Evolutionary conservation across 2,329 filamentous ascomycete genomes (phyloP), one percentile per base, ranked within the genome.

Genomic region (Aspergillus neoniger): DNA sequence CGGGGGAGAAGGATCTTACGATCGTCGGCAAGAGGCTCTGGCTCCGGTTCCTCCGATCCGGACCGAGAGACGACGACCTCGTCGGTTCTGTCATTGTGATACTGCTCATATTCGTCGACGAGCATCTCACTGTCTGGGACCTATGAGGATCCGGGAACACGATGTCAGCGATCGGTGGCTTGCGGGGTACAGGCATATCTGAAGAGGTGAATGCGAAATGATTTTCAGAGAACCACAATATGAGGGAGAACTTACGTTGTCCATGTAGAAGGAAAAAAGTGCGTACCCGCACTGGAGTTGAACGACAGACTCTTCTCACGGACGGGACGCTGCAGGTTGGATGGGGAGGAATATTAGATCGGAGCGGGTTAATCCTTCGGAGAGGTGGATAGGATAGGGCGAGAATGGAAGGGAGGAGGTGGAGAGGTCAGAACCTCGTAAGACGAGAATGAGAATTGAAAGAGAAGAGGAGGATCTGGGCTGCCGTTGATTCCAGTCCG

Each of bases 61-160:
- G 85, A 82, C 62, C 83, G 83, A 48, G 84, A 83, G 69, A 88
- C 86, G 72, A 87, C 85, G 72, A 86, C 84, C 63, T 87, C 85
- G 71, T 86, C 79, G 61, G 82, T 81, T 74, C 86, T 85, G 72
- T 87, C 85, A 77, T 87, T 84, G 72, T 82, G 85, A 71, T 86
- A 85, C 64, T 83, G 78, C 57, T 81, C 80, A 65, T 80, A 79
- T 62, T 80, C 78, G 69, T 88, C 85, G 68, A 88, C 81, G 74
- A 87, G 79, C 83, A 87, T 87, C 69, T 87, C 85, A 76, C 81
- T 85, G 67, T 83, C 83, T 66, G 75, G 69, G 70, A 85, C 79
- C 85, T 87, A 73, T 49, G 67, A 6, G 59, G 62, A 56, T 44
- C 63, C 53, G 15, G 30, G 30, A 14, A 61, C 57, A 73, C 48